Conservation (phyloP, 495 filamentous ascomycete genomes). For the Podospora tetraspora region DNA sequence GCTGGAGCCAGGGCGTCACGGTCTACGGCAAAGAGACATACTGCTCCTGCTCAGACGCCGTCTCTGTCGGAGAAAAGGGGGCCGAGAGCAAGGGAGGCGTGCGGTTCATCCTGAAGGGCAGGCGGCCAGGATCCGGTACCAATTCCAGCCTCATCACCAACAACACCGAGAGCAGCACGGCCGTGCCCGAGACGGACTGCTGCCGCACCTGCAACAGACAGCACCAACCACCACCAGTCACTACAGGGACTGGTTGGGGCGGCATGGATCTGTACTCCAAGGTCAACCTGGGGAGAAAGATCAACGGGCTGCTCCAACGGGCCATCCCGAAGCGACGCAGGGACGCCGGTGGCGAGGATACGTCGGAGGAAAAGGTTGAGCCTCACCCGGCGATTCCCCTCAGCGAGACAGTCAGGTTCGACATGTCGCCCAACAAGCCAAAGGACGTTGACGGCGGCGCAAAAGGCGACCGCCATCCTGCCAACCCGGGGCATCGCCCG, state of each 20-base stretch:
- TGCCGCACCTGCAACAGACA: slow-evolving; percentile 25
- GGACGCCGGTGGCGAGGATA: slow-evolving; percentile 1
- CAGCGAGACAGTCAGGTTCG: not conserved
- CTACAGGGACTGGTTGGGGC: slow-evolving; percentile 5
- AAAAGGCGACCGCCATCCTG: not conserved
- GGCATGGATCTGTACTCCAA: not conserved
- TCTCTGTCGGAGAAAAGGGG: slow-evolving; percentile 3
- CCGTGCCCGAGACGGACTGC: slow-evolving; percentile 9
- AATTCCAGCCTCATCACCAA: not conserved
- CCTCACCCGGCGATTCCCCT: not conserved
- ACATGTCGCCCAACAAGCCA: slow-evolving; percentile 1
- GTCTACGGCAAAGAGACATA: slow-evolving; percentile 24
- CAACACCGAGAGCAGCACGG: not conserved
- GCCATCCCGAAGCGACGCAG: slow-evolving; percentile 16
- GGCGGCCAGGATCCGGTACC: not conserved
- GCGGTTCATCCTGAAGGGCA: slow-evolving; percentile 16
- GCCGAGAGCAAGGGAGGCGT: slow-evolving; percentile 20
- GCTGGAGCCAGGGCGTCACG: slow-evolving; percentile 29
- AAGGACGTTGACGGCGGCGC: not conserved
- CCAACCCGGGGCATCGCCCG: not conserved
- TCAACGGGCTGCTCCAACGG: slow-evolving; percentile 19
- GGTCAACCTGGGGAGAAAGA: slow-evolving; percentile 10
- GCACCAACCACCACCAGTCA: slow-evolving; percentile 12
- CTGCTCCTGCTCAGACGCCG: slow-evolving; percentile 25
- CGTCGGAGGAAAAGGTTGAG: not conserved